A percentile compares a stretch with the other conserved stretches of the same genome.
Conservation (phyloP, 768 basidiomycete genomes). For the Peribolospora baueri region DNA sequence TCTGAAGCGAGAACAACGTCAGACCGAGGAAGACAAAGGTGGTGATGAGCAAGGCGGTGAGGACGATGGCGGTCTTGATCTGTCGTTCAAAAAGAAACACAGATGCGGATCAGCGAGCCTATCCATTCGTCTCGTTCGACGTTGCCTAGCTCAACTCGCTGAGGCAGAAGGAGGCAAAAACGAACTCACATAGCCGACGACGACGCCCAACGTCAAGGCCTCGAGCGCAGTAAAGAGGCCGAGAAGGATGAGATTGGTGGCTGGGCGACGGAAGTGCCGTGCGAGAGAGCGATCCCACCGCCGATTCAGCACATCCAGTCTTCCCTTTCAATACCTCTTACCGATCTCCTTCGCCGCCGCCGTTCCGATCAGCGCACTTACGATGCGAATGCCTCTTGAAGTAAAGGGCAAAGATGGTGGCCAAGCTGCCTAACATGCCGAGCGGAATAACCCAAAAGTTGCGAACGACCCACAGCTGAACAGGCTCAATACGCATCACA, state of each 20-base stretch:
- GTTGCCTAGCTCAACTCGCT: conserved; percentile 10
- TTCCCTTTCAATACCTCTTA: too few relatives aligned
- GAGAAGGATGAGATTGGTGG: conserved; percentile 62
- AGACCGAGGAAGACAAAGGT: conserved; percentile 78
- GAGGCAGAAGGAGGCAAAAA: neutral
- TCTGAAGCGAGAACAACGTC: conserved; percentile 84
- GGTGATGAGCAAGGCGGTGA: conserved; percentile 81
- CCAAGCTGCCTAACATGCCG: conserved; percentile 31
- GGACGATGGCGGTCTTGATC: conserved; percentile 27
- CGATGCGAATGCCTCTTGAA: conserved; percentile 80
- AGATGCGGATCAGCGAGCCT: neutral
- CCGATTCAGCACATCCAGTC: too few relatives aligned
- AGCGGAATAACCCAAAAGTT: conserved; percentile 48
- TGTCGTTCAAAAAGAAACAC: conserved; percentile 14
- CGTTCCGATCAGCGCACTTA: neutral
- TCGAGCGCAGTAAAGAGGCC: conserved; percentile 76
- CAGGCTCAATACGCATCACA: conserved; percentile 20
- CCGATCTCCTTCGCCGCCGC: too few relatives aligned
- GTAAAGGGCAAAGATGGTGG: conserved; percentile 55
- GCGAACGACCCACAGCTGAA: conserved; percentile 30
- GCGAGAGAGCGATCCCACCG: neutral
- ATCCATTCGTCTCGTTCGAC: conserved; percentile 29
- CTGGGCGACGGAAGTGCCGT: neutral
- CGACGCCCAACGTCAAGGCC: conserved; percentile 67
- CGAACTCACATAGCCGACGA: conserved; percentile 26